phyloP scores from a whole-genome alignment of 179 eudicot genomes.

The Carnegiea gigantea region DNA sequence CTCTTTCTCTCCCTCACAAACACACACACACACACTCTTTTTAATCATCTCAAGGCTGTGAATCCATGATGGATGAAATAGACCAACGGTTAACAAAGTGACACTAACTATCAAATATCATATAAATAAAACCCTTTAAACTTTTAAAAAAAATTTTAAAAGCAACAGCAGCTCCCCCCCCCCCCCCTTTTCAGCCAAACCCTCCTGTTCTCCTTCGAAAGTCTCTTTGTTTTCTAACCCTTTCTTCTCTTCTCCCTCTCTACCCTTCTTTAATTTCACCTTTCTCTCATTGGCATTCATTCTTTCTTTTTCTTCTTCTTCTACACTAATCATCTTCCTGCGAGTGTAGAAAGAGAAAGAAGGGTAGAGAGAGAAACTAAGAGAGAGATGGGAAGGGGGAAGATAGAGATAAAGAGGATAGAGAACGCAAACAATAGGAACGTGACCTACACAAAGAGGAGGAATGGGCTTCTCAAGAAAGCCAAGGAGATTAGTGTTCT shows the following conservation, averaged over 20 bases:
- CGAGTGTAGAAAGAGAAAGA: not conserved
- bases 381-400: constrained; percentile 59
- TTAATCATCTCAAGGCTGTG: no score
- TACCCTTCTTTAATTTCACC: constrained; percentile 6
- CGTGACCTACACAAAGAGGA: constrained; percentile 71
- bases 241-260: not conserved
- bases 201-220: constrained; percentile 43
- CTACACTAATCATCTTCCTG: not conserved
- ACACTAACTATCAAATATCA: constrained; percentile 27
- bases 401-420: constrained; percentile 75
- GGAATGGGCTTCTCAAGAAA: constrained; percentile 60
- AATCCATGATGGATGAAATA: constrained; percentile 24
- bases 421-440: constrained; percentile 73
- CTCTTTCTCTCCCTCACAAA: no score
- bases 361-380: not conserved
- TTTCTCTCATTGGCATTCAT: not conserved
- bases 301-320: not conserved
- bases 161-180: constrained; percentile 22
- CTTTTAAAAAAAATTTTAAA: not conserved
- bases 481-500: constrained; percentile 68
- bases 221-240: constrained; percentile 36
- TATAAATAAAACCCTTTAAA: constrained; percentile 3
- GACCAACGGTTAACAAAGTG: constrained; percentile 61
- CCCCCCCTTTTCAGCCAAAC: constrained; percentile 39
- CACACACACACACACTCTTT: no score